Conservation (phyloP, 345 rosid species). For the Adansonia digitata region DNA sequence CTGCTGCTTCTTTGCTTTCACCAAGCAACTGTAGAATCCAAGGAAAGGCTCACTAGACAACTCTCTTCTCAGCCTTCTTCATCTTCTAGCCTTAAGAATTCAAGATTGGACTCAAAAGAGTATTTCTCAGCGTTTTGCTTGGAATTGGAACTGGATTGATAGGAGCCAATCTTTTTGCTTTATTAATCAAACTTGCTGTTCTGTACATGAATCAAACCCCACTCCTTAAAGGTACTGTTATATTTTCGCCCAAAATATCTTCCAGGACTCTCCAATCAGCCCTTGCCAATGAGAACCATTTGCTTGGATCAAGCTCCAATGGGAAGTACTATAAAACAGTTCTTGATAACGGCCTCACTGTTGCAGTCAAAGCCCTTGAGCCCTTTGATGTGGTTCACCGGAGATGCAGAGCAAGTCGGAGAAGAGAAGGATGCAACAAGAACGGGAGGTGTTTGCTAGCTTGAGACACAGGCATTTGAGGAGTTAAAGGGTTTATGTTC, state of each 20-base stretch:
- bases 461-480: conserved; percentile 77
- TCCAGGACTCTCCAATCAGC: conserved; percentile 69
- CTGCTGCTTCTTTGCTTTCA: conserved; percentile 35
- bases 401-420: conserved; percentile 50
- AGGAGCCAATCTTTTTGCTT: conserved; percentile 53
- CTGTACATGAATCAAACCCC: conserved; percentile 72
- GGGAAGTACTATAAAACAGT: conserved; percentile 70
- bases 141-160: conserved; percentile 15
- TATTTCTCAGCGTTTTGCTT: background rate
- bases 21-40: conserved; percentile 39
- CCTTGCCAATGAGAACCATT: conserved; percentile 52
- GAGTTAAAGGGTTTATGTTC: conserved; percentile 85
- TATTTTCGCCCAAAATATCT: conserved; percentile 72
- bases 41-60: conserved; percentile 39
- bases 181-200: conserved; percentile 43
- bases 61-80: conserved; percentile 26
- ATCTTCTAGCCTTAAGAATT: conserved; percentile 19
- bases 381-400: conserved; percentile 52
- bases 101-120: background rate
- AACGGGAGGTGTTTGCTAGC: conserved; percentile 73
- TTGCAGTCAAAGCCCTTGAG: conserved; percentile 71
- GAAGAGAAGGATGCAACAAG: conserved; percentile 73
- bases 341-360: conserved; percentile 68
- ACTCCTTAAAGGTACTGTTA: conserved; percentile 86
- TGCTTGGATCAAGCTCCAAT: conserved; percentile 71